A percentile compares a stretch with the other conserved stretches of the same genome.
phyloP scores from a whole-genome alignment of 1,284 basidiomycete species.

The Phylloporus sp. region DNA sequence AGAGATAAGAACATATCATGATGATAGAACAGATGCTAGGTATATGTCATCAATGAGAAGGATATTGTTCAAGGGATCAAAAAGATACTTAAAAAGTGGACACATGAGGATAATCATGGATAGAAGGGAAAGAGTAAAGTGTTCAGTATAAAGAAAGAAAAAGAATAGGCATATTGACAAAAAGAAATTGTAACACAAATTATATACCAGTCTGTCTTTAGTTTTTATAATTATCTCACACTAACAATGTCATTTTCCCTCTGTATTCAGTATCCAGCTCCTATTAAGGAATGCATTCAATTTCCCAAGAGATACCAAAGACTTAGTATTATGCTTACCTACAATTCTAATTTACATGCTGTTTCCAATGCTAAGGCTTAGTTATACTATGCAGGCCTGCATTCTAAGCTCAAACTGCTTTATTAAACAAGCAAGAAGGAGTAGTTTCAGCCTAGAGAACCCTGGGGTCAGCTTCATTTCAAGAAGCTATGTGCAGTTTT shows the following conservation, averaged over 20 bases:
- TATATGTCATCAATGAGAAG: too few species aligned
- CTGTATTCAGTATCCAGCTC: neutral
- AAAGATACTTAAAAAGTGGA: too few species aligned
- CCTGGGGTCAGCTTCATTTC: neutral
- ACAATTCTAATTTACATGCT: neutral
- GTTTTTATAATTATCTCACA: neutral
- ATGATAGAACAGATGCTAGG: too few species aligned
- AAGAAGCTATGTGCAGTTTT: neutral
- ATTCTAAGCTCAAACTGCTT: neutral
- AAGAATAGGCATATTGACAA: too few species aligned
- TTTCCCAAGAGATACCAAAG: neutral
- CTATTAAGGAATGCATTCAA: neutral
- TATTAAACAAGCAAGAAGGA: neutral
- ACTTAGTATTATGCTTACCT: neutral
- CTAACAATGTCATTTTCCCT: neutral
- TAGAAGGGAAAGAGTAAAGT: too few species aligned
- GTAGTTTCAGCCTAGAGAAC: neutral
- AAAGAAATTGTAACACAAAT: too few species aligned
- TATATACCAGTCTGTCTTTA: neutral
- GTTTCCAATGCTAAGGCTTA: neutral
- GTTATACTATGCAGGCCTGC: neutral
- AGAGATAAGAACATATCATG: too few species aligned
- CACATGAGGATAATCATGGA: too few species aligned
- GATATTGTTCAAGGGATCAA: too few species aligned
- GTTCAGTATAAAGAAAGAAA: too few species aligned